Base-by-base conservation (phyloP, 768 basidiomycete genomes). In the Lactarius evosmus region DNA sequence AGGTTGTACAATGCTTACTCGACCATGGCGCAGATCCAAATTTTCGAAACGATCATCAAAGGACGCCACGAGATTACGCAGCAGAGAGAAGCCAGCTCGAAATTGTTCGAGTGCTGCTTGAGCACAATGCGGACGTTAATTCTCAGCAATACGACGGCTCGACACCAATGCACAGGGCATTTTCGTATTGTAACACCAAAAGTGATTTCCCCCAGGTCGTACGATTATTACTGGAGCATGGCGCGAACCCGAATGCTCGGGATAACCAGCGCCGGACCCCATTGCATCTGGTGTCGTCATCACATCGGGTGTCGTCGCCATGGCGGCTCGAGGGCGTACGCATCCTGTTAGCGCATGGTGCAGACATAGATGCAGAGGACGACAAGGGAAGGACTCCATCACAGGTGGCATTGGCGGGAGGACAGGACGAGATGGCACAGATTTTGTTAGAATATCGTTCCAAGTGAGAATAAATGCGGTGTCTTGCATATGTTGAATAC, bases 171-270 rank as follows among this genome's bases (percentile, higher is more conserved):
- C 41, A 46, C 44, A 11, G 1, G 44, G n/a, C 9, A 9, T n/a
- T 22, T 46, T 12, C 6, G 6, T 22, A 2, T 8, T 0, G 0
- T 1, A 0, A 22, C 7, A 0, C 46, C 1, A 25, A 49, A 49
- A 12, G 11, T 6, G 22, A 49, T 2, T 25, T 25, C 7, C 22
- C 11, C 22, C 22, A 49, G 22, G 14, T 25, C 25, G 46, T 49
- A 25, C 22, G 12, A 25, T 46, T 46, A 25, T 46, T 46, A 14
- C 46, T 49, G 22, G 5, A 49, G 46, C 46, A 49, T 3, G 46
- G 46, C 5, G 46, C 22, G 22, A 49, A 49, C 25, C 46, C 46
- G 46, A 49, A 25, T 25, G 22, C 22, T 25, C 46, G 46, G 25
- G 25, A 49, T 25, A 25, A 49, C 46, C 2, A 14, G 46, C 12